These are phyloP conservation scores for Cucurbita ficifolia DNA, from an alignment of 306 rosid species.

Conservation along the genomic window DNA sequence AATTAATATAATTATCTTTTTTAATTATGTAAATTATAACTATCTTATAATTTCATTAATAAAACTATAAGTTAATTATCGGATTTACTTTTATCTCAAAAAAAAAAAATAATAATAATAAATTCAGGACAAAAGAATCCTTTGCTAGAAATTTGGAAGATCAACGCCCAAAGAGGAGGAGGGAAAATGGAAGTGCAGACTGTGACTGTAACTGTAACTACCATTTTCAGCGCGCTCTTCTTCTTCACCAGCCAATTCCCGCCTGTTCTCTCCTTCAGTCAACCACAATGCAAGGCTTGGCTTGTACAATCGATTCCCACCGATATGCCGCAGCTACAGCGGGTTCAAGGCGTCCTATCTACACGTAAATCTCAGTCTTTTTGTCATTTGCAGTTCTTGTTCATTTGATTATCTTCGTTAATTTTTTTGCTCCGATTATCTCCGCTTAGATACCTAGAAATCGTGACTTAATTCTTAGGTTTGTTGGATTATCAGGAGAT, in stretches of 20 bases:
- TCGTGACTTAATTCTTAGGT: neutral
- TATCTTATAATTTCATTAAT: too few species aligned
- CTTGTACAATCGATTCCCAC: constrained; percentile 87
- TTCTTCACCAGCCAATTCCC: constrained; percentile 12
- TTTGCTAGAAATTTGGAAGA: too few species aligned
- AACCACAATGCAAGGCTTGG: constrained; percentile 59
- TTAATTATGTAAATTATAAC: too few species aligned
- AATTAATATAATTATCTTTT: too few species aligned
- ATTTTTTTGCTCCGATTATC: neutral
- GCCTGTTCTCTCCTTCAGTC: constrained; percentile 14
- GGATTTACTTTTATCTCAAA: too few species aligned
- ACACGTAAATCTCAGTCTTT: constrained; percentile 23
- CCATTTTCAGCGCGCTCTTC: constrained; percentile 3
- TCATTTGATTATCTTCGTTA: neutral
- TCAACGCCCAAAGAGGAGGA: too few species aligned
- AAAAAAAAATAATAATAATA: too few species aligned
- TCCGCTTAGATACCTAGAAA: neutral
- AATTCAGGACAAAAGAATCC: too few species aligned
- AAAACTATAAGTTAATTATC: too few species aligned
- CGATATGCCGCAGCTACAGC: constrained; percentile 55
- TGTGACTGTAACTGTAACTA: neutral
- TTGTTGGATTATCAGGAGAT: constrained; percentile 31
- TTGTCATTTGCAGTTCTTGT: neutral
- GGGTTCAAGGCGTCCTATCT: constrained; percentile 58
- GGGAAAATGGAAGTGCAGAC: constrained; percentile 5